Base-by-base conservation (phyloP, 176 grass and related monocot species). In the Rhynchospora tenuis region DNA sequence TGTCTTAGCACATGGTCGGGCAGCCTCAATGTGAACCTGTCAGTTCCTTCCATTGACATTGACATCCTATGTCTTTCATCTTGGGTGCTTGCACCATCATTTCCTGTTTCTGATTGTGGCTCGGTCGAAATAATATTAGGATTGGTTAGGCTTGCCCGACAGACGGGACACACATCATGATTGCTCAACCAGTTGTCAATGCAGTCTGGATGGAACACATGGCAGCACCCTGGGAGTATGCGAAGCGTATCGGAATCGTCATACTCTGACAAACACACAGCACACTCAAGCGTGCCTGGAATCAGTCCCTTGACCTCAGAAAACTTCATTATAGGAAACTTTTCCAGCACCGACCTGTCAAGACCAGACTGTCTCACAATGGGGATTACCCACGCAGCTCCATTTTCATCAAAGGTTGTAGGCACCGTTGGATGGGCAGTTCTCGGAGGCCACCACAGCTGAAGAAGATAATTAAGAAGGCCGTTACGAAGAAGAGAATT, bases 181-280 rank as follows among this genome's bases (percentile, higher is more conserved):
- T 38, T 63, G 64, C 89, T 84, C 45, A 97, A 89, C 91, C 94
- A 97, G 6, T 78, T 82, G 51, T 91, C 85, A 73, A 97, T 97
- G 87, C 94, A 97, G 1, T 73, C 89, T 15, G 86, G 70, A 73
- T 97, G 91, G 91, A 97, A 97, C 0, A 91, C 94, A 85, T 97
- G 94, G 84, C 85, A 88, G 85, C 94, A 97, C 26, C 79, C 84
- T 1, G 87, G 89, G 17, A 94, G 89, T 48, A 89, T 76, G 0
- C 92, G 92, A 13, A 94, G 92, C 44, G 88, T 87, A 85, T 94
- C 92, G 23, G 1, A 1, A 78, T 89, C 92, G 10, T 64, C 44
- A 82, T 91, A 94, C 65, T 89, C 92, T 73, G 87, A 52, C 47
- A 94, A 86, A 87, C 92, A 94, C 1, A 94, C 89, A 1, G 89